These are phyloP conservation scores for Trichoderma lentiforme DNA, from an alignment of 2,329 filamentous ascomycete genomes.

Conservation along the genomic window DNA sequence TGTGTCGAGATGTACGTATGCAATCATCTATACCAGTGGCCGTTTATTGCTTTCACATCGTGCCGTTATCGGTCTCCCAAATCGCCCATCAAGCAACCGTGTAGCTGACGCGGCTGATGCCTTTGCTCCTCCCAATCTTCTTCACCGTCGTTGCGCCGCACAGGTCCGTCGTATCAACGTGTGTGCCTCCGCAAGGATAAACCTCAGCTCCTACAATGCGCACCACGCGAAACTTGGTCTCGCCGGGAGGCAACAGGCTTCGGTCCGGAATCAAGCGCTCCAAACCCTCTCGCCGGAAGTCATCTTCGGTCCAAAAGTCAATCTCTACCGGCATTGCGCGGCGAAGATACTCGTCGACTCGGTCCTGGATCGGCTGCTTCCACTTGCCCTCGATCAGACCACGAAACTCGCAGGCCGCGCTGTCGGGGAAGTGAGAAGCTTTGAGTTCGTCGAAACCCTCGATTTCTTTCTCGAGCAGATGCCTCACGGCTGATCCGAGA, in stretches of 20 bases:
- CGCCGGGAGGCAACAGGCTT: slow-evolving; percentile 41
- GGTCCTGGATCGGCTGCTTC: slow-evolving; percentile 60
- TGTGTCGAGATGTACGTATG: too few species aligned
- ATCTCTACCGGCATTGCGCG: slow-evolving; percentile 55
- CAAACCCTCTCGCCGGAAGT: slow-evolving; percentile 53
- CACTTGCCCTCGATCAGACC: slow-evolving; percentile 63
- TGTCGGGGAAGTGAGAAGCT: slow-evolving; percentile 67
- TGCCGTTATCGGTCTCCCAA: neutral
- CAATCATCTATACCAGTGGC: neutral
- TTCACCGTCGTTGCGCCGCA: slow-evolving; percentile 61
- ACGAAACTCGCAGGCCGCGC: slow-evolving; percentile 64
- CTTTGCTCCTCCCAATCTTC: slow-evolving; percentile 65
- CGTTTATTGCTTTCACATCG: neutral
- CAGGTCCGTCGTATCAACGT: slow-evolving; percentile 58
- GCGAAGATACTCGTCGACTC: slow-evolving; percentile 56
- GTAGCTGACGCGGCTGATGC: slow-evolving; percentile 58
- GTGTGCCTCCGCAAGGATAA: slow-evolving; percentile 74
- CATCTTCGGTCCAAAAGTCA: slow-evolving; percentile 64
- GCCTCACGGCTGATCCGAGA: slow-evolving; percentile 63
- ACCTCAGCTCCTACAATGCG: slow-evolving; percentile 64
- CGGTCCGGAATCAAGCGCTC: slow-evolving; percentile 54
- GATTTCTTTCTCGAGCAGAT: slow-evolving; percentile 51
- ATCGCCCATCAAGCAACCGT: slow-evolving; percentile 17
- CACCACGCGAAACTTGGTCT: slow-evolving; percentile 62
- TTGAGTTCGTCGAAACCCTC: slow-evolving; percentile 62